Evolutionary conservation across 768 basidiomycete genomes (phyloP).

Genomic region (Podaxis rugospora): DNA sequence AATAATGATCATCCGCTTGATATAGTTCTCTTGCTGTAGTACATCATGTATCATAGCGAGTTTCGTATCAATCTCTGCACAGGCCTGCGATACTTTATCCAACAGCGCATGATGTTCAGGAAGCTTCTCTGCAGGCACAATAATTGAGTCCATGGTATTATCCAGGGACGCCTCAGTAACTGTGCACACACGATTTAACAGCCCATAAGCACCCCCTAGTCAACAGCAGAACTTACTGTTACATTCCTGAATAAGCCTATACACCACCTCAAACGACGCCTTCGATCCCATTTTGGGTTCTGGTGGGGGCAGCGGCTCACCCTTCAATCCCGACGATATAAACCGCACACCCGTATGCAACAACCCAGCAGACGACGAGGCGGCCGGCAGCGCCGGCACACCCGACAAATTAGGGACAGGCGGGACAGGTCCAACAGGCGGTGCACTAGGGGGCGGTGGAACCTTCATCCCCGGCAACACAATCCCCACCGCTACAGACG

Average conservation of each 20-base stretch:
- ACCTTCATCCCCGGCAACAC: conserved; percentile 8
- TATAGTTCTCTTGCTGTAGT: conserved; percentile 9
- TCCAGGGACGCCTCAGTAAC: conserved; percentile 6
- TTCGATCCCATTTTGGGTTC: conserved; percentile 12
- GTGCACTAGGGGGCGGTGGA: background rate
- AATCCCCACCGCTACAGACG: conserved; percentile 7
- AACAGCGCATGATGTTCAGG: conserved; percentile 11
- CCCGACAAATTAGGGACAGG: background rate
- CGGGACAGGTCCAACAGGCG: conserved; percentile 6
- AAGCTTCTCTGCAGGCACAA: conserved; percentile 8
- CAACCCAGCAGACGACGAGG: background rate
- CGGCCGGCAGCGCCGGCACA: background rate
- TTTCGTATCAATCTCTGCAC: conserved; percentile 10
- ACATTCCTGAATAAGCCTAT: conserved; percentile 4
- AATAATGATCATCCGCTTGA: conserved; percentile 12
- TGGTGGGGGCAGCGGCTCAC: conserved; percentile 5
- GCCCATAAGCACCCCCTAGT: background rate
- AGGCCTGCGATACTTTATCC: conserved; percentile 11
- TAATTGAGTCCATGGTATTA: conserved; percentile 9
- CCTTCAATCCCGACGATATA: conserved; percentile 10
- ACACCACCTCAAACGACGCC: conserved; percentile 10
- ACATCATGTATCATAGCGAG: conserved; percentile 13
- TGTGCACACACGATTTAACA: background rate
- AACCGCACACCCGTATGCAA: conserved; percentile 3
- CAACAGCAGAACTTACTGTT: conserved; percentile 5